phyloP scores from a whole-genome alignment of 306 rosid genomes.

The Gastrolobium bilobum region DNA sequence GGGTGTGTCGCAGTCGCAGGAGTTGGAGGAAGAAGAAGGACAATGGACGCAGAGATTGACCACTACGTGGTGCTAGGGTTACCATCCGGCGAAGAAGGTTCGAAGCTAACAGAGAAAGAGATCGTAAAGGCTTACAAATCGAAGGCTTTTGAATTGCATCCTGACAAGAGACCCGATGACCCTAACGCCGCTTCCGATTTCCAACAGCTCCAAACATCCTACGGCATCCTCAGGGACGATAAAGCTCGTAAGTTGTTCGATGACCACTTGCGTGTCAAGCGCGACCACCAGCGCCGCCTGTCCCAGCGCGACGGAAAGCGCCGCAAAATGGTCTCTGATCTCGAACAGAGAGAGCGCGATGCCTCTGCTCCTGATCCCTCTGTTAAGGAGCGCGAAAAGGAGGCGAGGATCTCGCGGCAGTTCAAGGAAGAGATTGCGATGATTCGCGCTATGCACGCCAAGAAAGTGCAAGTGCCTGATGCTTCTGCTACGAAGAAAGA shows the following conservation, averaged over 20 bases:
- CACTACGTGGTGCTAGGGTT: slow-evolving; percentile 83
- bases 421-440: slow-evolving; percentile 83
- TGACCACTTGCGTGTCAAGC: slow-evolving; percentile 77
- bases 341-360: slow-evolving; percentile 79
- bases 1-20: background rate
- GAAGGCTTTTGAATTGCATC: slow-evolving; percentile 86
- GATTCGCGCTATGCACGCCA: slow-evolving; percentile 75
- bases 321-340: slow-evolving; percentile 88
- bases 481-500: slow-evolving; percentile 28
- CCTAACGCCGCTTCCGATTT: slow-evolving; percentile 78
- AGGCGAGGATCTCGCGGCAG: slow-evolving; percentile 75
- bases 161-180: slow-evolving; percentile 91
- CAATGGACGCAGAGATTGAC: slow-evolving; percentile 67
- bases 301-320: slow-evolving; percentile 80
- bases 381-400: slow-evolving; percentile 69
- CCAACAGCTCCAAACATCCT: slow-evolving; percentile 74
- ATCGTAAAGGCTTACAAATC: slow-evolving; percentile 79
- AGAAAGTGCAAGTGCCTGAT: slow-evolving; percentile 50
- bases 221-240: slow-evolving; percentile 84
- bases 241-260: slow-evolving; percentile 84
- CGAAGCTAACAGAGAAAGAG: slow-evolving; percentile 73
- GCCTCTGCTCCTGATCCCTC: slow-evolving; percentile 65
- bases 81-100: slow-evolving; percentile 84
- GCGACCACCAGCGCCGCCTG: slow-evolving; percentile 71
- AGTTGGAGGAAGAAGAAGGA: background rate